Percentiles rank a stretch among this genome's conserved stretches.
phyloP scores from a whole-genome alignment of 495 filamentous ascomycete species.

The Wilcoxina mikolae region DNA sequence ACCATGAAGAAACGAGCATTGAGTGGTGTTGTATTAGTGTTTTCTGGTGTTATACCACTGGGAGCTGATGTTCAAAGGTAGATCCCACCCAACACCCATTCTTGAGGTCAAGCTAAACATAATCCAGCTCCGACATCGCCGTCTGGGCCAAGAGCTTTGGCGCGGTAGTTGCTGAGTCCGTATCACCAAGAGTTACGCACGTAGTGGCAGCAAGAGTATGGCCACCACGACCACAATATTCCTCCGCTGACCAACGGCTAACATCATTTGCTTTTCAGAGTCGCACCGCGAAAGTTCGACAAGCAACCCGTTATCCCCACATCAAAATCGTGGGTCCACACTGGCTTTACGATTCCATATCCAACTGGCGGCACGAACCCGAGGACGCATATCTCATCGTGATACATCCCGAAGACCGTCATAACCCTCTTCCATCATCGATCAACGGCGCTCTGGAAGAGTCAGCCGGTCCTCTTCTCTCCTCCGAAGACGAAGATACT shows the following conservation, averaged over 20 bases:
- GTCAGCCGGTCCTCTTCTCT: slow-evolving; percentile 24
- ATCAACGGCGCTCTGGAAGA: slow-evolving; percentile 30
- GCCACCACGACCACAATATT: slow-evolving; percentile 28
- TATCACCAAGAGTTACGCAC: slow-evolving; percentile 48
- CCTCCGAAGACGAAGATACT: slow-evolving; percentile 35
- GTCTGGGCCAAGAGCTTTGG: slow-evolving; percentile 77
- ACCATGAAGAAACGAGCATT: slow-evolving; percentile 59
- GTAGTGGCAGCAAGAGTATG: slow-evolving; percentile 43
- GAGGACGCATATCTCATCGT: slow-evolving; percentile 59
- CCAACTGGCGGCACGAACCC: slow-evolving; percentile 57
- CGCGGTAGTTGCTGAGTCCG: slow-evolving; percentile 48
- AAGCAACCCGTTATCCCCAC: slow-evolving; percentile 51
- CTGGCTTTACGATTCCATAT: slow-evolving; percentile 74
- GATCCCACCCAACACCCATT: slow-evolving; percentile 23
- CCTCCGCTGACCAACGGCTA: slow-evolving; percentile 37
- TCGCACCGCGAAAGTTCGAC: slow-evolving; percentile 76
- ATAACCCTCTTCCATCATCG: slow-evolving; percentile 25
- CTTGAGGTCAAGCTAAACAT: slow-evolving; percentile 9
- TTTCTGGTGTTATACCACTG: slow-evolving; percentile 77
- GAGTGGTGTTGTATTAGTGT: slow-evolving; percentile 53
- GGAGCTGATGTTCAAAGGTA: slow-evolving; percentile 53
- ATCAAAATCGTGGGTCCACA: slow-evolving; percentile 81
- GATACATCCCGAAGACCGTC: slow-evolving; percentile 47
- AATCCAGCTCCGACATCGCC: slow-evolving; percentile 56
- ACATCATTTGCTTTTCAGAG: slow-evolving; percentile 43